Conservation (phyloP, 345 rosid genomes). For the Syzygium grande region DNA sequence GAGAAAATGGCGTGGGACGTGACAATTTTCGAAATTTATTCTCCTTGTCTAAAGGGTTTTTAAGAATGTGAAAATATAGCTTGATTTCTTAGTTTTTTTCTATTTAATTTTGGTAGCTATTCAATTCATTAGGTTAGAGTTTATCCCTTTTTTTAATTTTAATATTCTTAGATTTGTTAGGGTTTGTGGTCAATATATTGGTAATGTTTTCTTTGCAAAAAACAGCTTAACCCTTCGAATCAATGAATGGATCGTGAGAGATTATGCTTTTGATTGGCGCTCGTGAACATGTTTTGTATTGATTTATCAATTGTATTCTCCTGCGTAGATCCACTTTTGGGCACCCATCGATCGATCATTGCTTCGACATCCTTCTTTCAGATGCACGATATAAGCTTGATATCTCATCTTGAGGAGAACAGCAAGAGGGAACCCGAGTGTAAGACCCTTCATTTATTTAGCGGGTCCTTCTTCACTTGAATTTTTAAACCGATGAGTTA, state of each 20-base stretch:
- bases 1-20: fast-evolving
- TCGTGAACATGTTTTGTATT: background rate
- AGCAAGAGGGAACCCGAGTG: background rate
- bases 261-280: background rate
- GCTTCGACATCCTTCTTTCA: background rate
- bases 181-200: background rate
- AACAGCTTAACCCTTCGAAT: background rate
- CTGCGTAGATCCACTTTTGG: background rate
- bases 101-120: background rate
- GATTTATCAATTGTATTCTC: background rate
- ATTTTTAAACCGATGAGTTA: background rate
- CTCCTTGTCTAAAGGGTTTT: background rate
- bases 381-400: background rate
- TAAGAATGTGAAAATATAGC: background rate
- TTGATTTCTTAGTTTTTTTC: background rate
- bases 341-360: background rate
- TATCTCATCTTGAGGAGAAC: background rate
- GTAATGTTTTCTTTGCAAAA: background rate
- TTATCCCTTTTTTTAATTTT: background rate
- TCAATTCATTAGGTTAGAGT: background rate
- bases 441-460: background rate
- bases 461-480: background rate
- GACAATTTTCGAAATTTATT: background rate
- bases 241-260: background rate
- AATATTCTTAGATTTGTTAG: background rate